A percentile compares a stretch with the other conserved stretches of the same genome.
These are phyloP conservation scores for Rhizoclosmatium sp. DNA, from an alignment of 192 early-diverging fungal species.

Conservation along the genomic window DNA sequence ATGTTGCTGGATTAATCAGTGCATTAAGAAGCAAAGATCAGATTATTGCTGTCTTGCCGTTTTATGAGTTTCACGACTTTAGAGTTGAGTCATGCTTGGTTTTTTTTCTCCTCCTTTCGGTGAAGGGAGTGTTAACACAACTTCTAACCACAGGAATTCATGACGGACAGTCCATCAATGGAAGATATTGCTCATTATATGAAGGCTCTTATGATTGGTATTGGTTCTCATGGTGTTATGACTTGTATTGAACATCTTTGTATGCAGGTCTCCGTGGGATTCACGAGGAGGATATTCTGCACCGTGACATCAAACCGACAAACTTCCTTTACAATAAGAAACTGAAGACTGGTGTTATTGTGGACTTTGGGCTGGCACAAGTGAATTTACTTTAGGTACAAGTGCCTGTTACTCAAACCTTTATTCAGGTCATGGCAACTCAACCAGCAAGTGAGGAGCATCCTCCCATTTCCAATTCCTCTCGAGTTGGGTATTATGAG, in stretches of 20 bases:
- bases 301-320: slow-evolving; percentile 93
- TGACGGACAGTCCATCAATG: slow-evolving; percentile 15
- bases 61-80: no score
- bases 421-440: no score
- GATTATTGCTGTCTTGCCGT: no score
- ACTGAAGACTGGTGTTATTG: slow-evolving; percentile 78
- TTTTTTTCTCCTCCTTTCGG: background rate
- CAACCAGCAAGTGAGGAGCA: no score
- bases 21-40: no score
- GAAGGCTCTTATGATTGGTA: slow-evolving; percentile 21
- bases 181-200: slow-evolving; percentile 23
- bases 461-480: no score
- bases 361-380: slow-evolving; percentile 94
- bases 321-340: slow-evolving; percentile 89
- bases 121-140: background rate
- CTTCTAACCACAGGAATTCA: slow-evolving; percentile 11
- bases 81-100: no score
- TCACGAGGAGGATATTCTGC: slow-evolving; percentile 78
- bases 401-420: no score
- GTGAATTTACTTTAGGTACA: slow-evolving; percentile 11
- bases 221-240: background rate
- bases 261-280: slow-evolving; percentile 75
- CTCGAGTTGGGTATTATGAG: no score
- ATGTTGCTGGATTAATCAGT: no score
- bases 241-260: background rate